A percentile compares a stretch with the other conserved stretches of the same genome.
Evolutionary conservation across 2,329 filamentous ascomycete genomes (phyloP).

Genomic region (Sarocladium strictum): DNA sequence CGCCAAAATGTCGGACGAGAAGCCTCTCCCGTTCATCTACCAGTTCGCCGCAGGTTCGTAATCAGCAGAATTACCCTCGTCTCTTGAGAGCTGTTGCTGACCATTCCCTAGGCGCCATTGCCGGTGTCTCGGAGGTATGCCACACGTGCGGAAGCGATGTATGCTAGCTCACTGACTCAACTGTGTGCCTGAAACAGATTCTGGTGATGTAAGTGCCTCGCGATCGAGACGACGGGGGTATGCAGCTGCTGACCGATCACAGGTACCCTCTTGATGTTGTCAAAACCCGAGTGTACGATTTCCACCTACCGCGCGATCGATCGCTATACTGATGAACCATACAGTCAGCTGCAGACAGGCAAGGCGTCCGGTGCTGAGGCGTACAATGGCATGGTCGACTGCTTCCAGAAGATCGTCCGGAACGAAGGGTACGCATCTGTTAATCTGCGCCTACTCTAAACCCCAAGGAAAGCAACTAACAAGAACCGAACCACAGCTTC

Average conservation of each 20-base stretch:
- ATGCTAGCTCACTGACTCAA: constrained; percentile 4
- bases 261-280: constrained; percentile 99
- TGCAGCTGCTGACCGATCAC: constrained; percentile 12
- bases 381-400: constrained; percentile 97
- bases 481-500: constrained; percentile 45
- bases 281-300: constrained; percentile 87
- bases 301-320: constrained; percentile 1
- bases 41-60: constrained; percentile 83
- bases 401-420: constrained; percentile 93
- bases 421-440: constrained; percentile 71
- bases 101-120: constrained; percentile 65
- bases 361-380: constrained; percentile 66
- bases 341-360: constrained; percentile 80
- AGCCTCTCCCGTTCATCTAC: constrained; percentile 87
- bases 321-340: background rate
- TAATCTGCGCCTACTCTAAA: constrained; percentile 6
- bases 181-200: constrained; percentile 52
- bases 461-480: constrained; percentile 11
- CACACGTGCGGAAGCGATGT: constrained; percentile 17
- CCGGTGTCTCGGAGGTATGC: constrained; percentile 91
- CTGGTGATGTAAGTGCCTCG: constrained; percentile 65
- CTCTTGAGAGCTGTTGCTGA: constrained; percentile 13
- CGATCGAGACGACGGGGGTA: background rate
- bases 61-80: constrained; percentile 12
- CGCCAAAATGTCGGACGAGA: constrained; percentile 54